A percentile compares a stretch with the other conserved stretches of the same genome.
Evolutionary conservation across 148 eudicot genomes (phyloP).

Genomic region (Rhododendron williamsianum): DNA sequence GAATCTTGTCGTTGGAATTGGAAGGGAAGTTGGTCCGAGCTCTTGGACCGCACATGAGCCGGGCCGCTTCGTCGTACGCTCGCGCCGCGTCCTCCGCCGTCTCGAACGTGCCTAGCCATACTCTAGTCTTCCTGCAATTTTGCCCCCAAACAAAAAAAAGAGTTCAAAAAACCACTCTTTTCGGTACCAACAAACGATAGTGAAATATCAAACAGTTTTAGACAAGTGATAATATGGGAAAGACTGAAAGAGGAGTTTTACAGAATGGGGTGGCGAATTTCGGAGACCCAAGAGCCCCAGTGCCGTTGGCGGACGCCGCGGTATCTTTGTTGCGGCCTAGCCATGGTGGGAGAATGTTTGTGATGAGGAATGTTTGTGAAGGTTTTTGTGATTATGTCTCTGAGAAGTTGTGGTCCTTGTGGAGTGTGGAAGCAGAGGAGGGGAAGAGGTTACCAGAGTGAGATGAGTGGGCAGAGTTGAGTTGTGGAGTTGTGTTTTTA

Average conservation of each 20-base stretch:
- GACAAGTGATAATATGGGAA: neutral
- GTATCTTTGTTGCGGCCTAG: conserved; percentile 44
- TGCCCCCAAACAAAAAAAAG: neutral
- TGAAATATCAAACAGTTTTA: neutral
- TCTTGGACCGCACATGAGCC: conserved; percentile 56
- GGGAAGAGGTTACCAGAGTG: conserved; percentile 1
- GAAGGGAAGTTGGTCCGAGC: conserved; percentile 48
- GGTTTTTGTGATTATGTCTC: conserved; percentile 6
- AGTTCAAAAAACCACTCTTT: neutral
- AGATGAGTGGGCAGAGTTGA: neutral
- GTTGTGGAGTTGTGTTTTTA: conserved; percentile 11
- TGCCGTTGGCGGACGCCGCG: conserved; percentile 61
- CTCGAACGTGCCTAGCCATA: conserved; percentile 74
- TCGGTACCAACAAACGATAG: neutral
- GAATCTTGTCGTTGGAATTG: conserved; percentile 28
- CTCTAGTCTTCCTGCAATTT: conserved; percentile 56
- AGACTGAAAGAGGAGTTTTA: conserved; percentile 16
- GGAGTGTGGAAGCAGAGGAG: neutral
- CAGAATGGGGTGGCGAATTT: conserved; percentile 70
- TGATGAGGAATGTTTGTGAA: neutral
- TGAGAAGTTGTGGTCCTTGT: neutral
- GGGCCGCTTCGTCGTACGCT: conserved; percentile 71
- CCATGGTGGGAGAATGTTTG: conserved; percentile 19
- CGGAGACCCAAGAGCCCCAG: conserved; percentile 75
- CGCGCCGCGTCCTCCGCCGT: conserved; percentile 75